A percentile compares a stretch with the other conserved stretches of the same genome.
Conservation (phyloP, 2,329 filamentous ascomycete species). For the Spiromastix sp. region DNA sequence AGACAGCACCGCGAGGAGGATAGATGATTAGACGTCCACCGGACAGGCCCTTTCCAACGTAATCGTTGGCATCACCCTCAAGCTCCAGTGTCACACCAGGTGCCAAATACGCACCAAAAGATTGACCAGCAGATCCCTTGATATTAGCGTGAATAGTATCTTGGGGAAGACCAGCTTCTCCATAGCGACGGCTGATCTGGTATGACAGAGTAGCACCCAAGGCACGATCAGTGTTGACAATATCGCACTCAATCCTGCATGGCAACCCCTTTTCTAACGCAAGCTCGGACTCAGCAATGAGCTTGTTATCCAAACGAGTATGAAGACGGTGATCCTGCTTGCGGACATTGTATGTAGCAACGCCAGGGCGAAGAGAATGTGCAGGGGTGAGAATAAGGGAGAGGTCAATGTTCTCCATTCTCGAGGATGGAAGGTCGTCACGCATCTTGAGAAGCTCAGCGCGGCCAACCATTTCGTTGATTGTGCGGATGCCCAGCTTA, state of each 20-base stretch:
- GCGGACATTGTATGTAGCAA: constrained; percentile 93
- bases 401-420: constrained; percentile 87
- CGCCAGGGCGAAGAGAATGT: constrained; percentile 88
- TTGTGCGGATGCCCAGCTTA: constrained; percentile 82
- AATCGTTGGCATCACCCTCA: constrained; percentile 93
- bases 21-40: constrained; percentile 90
- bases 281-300: constrained; percentile 89
- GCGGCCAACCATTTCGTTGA: constrained; percentile 96
- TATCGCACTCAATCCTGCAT: constrained; percentile 86
- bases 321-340: constrained; percentile 96
- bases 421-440: constrained; percentile 76
- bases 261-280: constrained; percentile 91
- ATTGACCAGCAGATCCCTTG: constrained; percentile 91
- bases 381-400: constrained; percentile 88
- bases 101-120: constrained; percentile 88
- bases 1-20: constrained; percentile 78
- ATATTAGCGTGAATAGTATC: constrained; percentile 96
- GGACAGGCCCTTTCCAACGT: constrained; percentile 90
- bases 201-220: constrained; percentile 91
- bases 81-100: constrained; percentile 90
- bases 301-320: constrained; percentile 88
- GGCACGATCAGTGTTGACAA: constrained; percentile 92
- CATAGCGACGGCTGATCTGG: constrained; percentile 87
- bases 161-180: constrained; percentile 76
- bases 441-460: constrained; percentile 78